These are phyloP conservation scores for Fraxinus velutina DNA, from an alignment of 305 asterid genomes.

Conservation along the genomic window DNA sequence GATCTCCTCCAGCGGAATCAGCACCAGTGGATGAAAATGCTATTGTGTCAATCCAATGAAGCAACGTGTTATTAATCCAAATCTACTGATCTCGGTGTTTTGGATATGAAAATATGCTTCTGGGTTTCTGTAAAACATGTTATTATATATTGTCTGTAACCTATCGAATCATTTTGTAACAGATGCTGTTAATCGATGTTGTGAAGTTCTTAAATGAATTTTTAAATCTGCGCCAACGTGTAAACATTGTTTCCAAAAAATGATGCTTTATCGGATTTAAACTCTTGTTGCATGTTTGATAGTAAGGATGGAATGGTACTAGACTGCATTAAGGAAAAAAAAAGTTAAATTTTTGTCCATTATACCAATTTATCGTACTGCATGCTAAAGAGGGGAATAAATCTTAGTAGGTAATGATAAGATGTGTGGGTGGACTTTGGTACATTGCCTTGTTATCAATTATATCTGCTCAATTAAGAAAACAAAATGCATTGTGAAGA, in stretches of 20 bases:
- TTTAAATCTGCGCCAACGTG: not conserved
- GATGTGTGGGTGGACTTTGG: not conserved
- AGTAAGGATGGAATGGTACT: not conserved
- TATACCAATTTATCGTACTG: not conserved
- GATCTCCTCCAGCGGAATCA: slow-evolving; percentile 41
- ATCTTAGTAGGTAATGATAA: not conserved
- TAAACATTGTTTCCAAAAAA: not conserved
- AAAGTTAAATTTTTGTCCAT: not conserved
- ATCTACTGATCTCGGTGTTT: slow-evolving; percentile 4
- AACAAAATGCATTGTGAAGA: not conserved
- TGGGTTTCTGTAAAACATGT: slow-evolving; percentile 21
- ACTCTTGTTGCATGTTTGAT: slow-evolving; percentile 6
- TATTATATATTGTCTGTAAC: slow-evolving; percentile 18
- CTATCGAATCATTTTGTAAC: not conserved
- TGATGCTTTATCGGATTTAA: slow-evolving; percentile 8
- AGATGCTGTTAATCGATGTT: slow-evolving; percentile 11
- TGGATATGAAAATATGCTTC: not conserved
- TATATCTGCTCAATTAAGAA: not conserved
- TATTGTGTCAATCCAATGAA: slow-evolving; percentile 45
- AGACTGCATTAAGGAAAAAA: not conserved
- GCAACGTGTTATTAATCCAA: slow-evolving; percentile 6
- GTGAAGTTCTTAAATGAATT: slow-evolving; percentile 10
- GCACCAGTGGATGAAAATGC: slow-evolving; percentile 48
- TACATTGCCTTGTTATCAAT: not conserved
- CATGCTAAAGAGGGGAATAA: not conserved